Base-by-base conservation (phyloP, 371 early-diverging fungal species). In the Edhazardia aedis region DNA sequence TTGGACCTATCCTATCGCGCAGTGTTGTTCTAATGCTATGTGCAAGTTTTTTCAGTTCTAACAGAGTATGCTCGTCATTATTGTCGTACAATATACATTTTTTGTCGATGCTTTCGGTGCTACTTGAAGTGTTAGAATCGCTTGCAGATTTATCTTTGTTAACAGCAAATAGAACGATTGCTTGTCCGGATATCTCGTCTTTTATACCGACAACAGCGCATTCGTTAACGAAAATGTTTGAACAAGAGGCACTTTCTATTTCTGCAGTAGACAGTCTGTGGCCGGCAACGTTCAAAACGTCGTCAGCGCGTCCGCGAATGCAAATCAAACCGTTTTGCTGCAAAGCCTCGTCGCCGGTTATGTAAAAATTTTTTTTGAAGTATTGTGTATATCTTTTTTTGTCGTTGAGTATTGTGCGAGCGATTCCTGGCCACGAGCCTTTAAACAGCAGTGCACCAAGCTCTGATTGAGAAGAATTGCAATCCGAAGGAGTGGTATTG, bases 201-300 rank as follows among this genome's bases (percentile, higher is more conserved):
- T 76, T 70, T 9, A 82, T 78, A 27, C 87, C 88, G 39, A 92
- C 81, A 6, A 85, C 92, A 7, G 93, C 93, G 0, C 87, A 79
- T 72, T 92, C 92, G 4, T 87, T 83, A 44, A 88, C 84, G 30
- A 64, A 60, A 0, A 69, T 70, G 64, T 83, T 78, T 2, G 76
- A 71, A 14, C 84, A 80, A 38, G 84, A 73, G 1, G 84, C 86
- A 18, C 83, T 82, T 67, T 87, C 88, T 49, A 94, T 82, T 75
- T 91, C 92, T 33, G 89, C 81, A 0, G 94, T 91, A 42, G 81
- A 81, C 53, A 93, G 68, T 47, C 94, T 80, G 74, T 93, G 94
- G 9, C 93, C 94, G 16, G 86, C 79, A 7, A 92, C 88, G 75
- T 91, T 92, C 70, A 90, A 86, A 26, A 92, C 90, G 70, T 93